Base-by-base conservation (phyloP, 2,329 filamentous ascomycete genomes). In the Nemania sp. region DNA sequence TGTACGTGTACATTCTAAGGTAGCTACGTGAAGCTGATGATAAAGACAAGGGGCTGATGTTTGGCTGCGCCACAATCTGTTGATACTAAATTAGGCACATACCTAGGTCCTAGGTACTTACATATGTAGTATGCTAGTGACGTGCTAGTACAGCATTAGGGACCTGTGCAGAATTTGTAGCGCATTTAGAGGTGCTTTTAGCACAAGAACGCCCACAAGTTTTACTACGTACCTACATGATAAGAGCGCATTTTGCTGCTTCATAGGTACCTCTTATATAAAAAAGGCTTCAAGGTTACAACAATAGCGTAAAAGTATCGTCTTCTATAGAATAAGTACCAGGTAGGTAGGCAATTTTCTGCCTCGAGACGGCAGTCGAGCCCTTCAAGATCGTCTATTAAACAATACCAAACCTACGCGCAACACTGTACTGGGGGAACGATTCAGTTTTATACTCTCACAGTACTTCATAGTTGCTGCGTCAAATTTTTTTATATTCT, bases 61-160 rank as follows among this genome's bases (percentile, higher is more conserved):
- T 54, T 41, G 32, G 53, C 72, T 75, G 68, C 73, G 74, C 74
- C 74, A 75, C 74, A 70, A 54, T 43, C 51, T 64, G 38, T 29
- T 53, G 38, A 45, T 24, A 24, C 45, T 49, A 49, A 49, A 49
- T 5, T 49, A 24, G 18, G n/a, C 15, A 18, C 41, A n/a, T 47
- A 53, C 32, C 47, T 29, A 32, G 15, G 20, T n/a, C n/a, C n/a
- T n/a, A n/a, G n/a, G n/a, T n/a, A n/a, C n/a, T n/a, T n/a, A n/a
- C n/a, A n/a, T n/a, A n/a, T n/a, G n/a, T n/a, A n/a, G n/a, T n/a
- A n/a, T n/a, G n/a, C n/a, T n/a, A n/a, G n/a, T n/a, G n/a, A n/a
- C n/a, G 32, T 8, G 32, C 11, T 35, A 35, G 32, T 35, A 11
- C 32, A 35, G 7, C n/a, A n/a, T 7, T 8, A 35, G 32, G 32